Conservation (phyloP, 2,329 filamentous ascomycete genomes). For the Coniochaeta hoffmannii region DNA sequence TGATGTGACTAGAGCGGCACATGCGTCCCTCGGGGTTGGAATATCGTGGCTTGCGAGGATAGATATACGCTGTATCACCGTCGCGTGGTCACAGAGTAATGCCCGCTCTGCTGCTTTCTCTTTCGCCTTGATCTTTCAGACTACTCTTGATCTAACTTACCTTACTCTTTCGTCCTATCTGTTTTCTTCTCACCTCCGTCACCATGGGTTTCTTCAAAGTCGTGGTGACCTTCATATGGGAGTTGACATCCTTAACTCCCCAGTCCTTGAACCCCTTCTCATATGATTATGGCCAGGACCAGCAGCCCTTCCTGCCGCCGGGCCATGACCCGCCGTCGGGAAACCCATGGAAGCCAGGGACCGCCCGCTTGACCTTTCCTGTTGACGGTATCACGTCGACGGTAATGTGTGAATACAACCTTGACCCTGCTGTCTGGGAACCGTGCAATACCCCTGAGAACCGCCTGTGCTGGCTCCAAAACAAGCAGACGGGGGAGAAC, state of each 20-base stretch:
- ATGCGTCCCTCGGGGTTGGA: no score
- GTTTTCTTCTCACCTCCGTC: not conserved
- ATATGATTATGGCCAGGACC: not conserved
- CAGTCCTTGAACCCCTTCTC: not conserved
- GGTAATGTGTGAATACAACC: not conserved
- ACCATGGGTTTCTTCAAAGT: not conserved
- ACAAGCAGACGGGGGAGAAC: not conserved
- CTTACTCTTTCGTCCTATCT: not conserved
- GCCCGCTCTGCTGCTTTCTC: no score
- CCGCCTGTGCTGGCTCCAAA: constrained; percentile 5
- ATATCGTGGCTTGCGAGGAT: no score
- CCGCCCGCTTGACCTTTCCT: not conserved
- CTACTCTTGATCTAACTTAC: no score
- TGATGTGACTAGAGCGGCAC: no score
- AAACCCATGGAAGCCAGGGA: not conserved
- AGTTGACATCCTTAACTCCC: not conserved
- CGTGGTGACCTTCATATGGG: constrained; percentile 1
- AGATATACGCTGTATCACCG: not conserved
- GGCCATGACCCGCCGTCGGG: not conserved
- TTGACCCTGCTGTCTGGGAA: constrained; percentile 5
- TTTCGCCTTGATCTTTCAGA: no score
- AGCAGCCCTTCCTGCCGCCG: not conserved
- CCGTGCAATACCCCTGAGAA: constrained; percentile 3
- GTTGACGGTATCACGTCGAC: not conserved
- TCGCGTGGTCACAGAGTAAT: not conserved